Conservation (phyloP, 2,329 filamentous ascomycete species). For the Pseudocercospora fijiensis region DNA sequence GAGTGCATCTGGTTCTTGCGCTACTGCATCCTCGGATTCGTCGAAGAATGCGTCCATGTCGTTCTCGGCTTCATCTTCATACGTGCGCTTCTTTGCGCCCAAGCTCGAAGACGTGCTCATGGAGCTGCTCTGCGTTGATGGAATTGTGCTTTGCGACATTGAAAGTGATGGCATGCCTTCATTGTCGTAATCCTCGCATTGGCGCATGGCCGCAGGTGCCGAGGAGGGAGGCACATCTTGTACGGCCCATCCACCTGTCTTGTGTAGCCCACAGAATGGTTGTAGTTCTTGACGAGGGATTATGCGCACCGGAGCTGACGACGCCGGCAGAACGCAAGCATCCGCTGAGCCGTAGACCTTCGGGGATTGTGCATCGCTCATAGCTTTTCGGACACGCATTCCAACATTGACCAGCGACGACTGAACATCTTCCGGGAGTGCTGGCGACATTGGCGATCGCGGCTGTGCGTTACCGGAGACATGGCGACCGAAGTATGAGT, state of each 20-base stretch:
- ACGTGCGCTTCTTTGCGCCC: constrained; percentile 34
- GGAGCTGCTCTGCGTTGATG: constrained; percentile 45
- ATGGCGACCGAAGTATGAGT: constrained; percentile 43
- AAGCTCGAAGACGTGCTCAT: constrained; percentile 7
- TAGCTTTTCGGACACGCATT: constrained; percentile 90
- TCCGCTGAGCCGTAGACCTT: constrained; percentile 35
- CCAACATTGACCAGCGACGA: constrained; percentile 85
- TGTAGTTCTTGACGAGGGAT: constrained; percentile 59
- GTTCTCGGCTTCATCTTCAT: constrained; percentile 40
- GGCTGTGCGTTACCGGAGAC: constrained; percentile 10
- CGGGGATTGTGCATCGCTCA: constrained; percentile 87
- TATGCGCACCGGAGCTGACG: constrained; percentile 32
- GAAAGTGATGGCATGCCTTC: constrained; percentile 26
- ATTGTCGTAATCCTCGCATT: constrained; percentile 1
- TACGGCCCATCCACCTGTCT: constrained; percentile 65
- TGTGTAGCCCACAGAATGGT: constrained; percentile 79
- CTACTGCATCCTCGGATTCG: constrained; percentile 21
- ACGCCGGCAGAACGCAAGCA: constrained; percentile 33
- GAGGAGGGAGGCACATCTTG: constrained; percentile 48
- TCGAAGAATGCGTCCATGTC: constrained; percentile 40
- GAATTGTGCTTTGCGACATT: constrained; percentile 40
- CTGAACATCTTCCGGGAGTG: constrained; percentile 66
- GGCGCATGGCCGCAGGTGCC: constrained; percentile 26
- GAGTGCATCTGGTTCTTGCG: neutral
- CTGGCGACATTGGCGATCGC: constrained; percentile 43